A percentile compares a stretch with the other conserved stretches of the same genome.
These are phyloP conservation scores for Eimeria tenella DNA, from an alignment of 169 alveolate genomes.

Conservation along the genomic window DNA sequence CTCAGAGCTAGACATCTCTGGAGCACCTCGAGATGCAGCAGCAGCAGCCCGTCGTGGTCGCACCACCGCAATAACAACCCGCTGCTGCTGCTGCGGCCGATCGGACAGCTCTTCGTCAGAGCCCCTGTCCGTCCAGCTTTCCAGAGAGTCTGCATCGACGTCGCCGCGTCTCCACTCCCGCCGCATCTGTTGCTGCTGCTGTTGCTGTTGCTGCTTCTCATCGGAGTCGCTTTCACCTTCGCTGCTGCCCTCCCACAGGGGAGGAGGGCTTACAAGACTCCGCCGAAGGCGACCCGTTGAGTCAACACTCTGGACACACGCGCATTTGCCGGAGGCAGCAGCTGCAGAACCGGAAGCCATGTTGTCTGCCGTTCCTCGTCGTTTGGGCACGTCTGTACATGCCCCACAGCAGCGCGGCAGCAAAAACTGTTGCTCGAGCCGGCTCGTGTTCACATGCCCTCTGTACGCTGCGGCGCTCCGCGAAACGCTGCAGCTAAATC, in stretches of 20 bases:
- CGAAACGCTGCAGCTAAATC: background rate
- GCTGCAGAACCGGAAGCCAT: background rate
- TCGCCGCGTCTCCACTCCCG: conserved; percentile 61
- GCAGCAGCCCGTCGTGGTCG: background rate
- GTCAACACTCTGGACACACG: background rate
- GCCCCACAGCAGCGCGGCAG: conserved; percentile 40
- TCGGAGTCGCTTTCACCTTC: conserved; percentile 28
- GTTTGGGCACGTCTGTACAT: background rate
- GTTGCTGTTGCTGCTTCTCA: conserved; percentile 38
- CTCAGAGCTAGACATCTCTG: background rate
- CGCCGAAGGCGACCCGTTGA: background rate
- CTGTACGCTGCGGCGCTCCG: background rate
- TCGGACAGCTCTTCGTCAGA: conserved; percentile 10
- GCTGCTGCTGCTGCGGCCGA: conserved; percentile 49
- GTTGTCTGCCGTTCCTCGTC: background rate
- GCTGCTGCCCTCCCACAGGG: conserved; percentile 64
- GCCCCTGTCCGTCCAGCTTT: conserved; percentile 54
- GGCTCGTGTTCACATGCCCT: conserved; percentile 19
- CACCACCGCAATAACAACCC: conserved; percentile 32
- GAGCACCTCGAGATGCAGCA: conserved; percentile 10
- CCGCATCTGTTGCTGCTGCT: background rate
- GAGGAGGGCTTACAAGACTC: background rate
- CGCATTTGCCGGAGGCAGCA: background rate
- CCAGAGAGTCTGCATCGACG: conserved; percentile 52
- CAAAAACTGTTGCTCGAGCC: conserved; percentile 38